phyloP scores from a whole-genome alignment of 1,284 basidiomycete genomes.

The Austroboletus niveus region DNA sequence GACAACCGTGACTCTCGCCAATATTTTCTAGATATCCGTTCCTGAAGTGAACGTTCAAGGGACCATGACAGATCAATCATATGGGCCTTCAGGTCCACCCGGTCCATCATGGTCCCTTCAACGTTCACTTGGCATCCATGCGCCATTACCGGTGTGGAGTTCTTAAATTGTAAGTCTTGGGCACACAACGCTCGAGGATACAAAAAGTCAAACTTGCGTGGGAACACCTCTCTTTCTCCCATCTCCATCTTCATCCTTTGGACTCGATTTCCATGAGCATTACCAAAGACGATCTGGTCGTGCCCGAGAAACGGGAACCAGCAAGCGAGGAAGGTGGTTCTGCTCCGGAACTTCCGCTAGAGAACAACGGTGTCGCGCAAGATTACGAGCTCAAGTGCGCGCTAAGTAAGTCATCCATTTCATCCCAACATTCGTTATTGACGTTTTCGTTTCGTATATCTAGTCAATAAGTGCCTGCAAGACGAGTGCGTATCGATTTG shows the following conservation, averaged over 20 bases:
- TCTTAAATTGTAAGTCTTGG: constrained; percentile 1
- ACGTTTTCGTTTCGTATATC: background rate
- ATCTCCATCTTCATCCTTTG: background rate
- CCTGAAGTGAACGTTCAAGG: background rate
- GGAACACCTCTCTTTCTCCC: constrained; percentile 13
- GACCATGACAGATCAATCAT: too few species aligned
- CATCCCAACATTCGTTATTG: background rate
- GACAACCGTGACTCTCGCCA: background rate
- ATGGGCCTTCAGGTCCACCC: background rate
- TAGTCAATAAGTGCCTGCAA: constrained; percentile 49
- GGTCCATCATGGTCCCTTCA: background rate
- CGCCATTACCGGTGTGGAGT: background rate
- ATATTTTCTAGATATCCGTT: background rate
- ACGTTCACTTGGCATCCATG: background rate
- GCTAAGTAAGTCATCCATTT: constrained; percentile 18
- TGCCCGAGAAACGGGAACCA: constrained; percentile 16
- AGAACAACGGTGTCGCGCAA: constrained; percentile 20
- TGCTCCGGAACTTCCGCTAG: background rate
- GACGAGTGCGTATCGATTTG: constrained; percentile 37
- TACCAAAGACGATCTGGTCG: background rate
- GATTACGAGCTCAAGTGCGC: constrained; percentile 32
- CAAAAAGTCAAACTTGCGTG: constrained; percentile 22
- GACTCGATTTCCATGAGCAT: constrained; percentile 8
- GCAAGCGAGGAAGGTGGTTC: constrained; percentile 13
- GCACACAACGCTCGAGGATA: constrained; percentile 3